These are phyloP conservation scores for Ceratocystis cacaofunesta DNA, from an alignment of 2,329 filamentous ascomycete species.

Conservation along the genomic window DNA sequence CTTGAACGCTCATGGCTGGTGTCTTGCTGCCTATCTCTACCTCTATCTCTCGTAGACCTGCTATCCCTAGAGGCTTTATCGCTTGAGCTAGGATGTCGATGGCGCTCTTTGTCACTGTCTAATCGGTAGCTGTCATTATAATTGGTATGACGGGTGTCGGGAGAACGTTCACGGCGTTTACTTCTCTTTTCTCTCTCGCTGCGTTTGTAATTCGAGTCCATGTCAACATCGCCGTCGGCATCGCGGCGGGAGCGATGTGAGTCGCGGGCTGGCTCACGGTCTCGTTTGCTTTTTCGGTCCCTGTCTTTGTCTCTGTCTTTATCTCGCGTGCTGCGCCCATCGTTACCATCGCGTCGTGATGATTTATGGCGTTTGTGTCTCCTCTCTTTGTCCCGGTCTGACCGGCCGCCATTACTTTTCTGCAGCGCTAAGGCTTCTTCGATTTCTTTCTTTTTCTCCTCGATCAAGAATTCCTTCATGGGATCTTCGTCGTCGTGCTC, in stretches of 20 bases:
- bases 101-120: neutral
- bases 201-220: conserved; percentile 22
- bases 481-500: conserved; percentile 92
- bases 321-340: neutral
- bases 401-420: conserved; percentile 30
- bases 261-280: conserved; percentile 27
- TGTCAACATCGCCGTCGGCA: conserved; percentile 19
- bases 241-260: conserved; percentile 29
- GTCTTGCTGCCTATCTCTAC: neutral
- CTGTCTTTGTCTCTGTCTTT: conserved; percentile 19
- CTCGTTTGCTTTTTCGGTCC: neutral
- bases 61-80: neutral
- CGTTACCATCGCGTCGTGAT: conserved; percentile 18
- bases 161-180: conserved; percentile 12
- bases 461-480: conserved; percentile 83
- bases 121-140: neutral
- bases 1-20: neutral
- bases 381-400: conserved; percentile 4
- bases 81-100: neutral
- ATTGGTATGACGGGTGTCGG: neutral
- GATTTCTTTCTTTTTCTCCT: conserved; percentile 84
- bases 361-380: conserved; percentile 27
- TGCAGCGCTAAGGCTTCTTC: conserved; percentile 46
- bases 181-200: conserved; percentile 5
- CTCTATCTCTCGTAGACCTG: neutral